A percentile compares a stretch with the other conserved stretches of the same genome.
Evolutionary conservation across 2,329 filamentous ascomycete genomes (phyloP).

Genomic region (Colletotrichum paranaense): DNA sequence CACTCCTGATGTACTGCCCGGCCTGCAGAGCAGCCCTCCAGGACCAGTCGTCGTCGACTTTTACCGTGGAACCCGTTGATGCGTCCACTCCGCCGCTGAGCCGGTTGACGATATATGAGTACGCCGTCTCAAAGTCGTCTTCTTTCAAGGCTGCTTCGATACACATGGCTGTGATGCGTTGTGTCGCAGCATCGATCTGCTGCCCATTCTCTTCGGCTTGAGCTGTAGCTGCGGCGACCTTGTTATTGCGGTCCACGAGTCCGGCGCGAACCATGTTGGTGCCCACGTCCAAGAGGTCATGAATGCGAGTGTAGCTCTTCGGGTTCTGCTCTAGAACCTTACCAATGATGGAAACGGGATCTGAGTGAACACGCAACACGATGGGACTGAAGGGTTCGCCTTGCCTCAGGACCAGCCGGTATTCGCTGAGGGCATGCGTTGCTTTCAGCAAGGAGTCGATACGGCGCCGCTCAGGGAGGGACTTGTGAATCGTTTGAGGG

Average conservation of each 20-base stretch:
- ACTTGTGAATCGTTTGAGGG: slow-evolving; percentile 64
- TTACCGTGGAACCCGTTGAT: slow-evolving; percentile 41
- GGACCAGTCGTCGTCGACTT: slow-evolving; percentile 70
- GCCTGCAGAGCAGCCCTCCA: slow-evolving; percentile 84
- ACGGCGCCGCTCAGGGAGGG: slow-evolving; percentile 61
- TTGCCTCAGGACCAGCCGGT: slow-evolving; percentile 81
- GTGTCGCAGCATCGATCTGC: slow-evolving; percentile 58
- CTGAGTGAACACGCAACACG: slow-evolving; percentile 79
- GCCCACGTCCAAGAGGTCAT: slow-evolving; percentile 78
- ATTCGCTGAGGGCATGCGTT: slow-evolving; percentile 80
- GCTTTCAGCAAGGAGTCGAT: slow-evolving; percentile 75
- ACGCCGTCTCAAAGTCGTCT: slow-evolving; percentile 87
- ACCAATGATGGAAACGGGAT: slow-evolving; percentile 78
- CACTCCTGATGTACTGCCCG: slow-evolving; percentile 76
- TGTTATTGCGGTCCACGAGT: slow-evolving; percentile 50
- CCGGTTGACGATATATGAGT: slow-evolving; percentile 82
- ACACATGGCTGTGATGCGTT: slow-evolving; percentile 82
- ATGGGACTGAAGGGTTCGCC: slow-evolving; percentile 85
- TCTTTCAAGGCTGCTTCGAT: slow-evolving; percentile 81
- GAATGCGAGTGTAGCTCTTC: slow-evolving; percentile 78
- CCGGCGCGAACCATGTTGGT: slow-evolving; percentile 73
- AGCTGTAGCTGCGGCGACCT: slow-evolving; percentile 33
- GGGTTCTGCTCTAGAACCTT: slow-evolving; percentile 82
- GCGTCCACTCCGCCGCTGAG: slow-evolving; percentile 56
- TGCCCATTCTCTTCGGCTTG: slow-evolving; percentile 40